phyloP scores from a whole-genome alignment of 2,329 filamentous ascomycete species.

The Cordyceps javanica region DNA sequence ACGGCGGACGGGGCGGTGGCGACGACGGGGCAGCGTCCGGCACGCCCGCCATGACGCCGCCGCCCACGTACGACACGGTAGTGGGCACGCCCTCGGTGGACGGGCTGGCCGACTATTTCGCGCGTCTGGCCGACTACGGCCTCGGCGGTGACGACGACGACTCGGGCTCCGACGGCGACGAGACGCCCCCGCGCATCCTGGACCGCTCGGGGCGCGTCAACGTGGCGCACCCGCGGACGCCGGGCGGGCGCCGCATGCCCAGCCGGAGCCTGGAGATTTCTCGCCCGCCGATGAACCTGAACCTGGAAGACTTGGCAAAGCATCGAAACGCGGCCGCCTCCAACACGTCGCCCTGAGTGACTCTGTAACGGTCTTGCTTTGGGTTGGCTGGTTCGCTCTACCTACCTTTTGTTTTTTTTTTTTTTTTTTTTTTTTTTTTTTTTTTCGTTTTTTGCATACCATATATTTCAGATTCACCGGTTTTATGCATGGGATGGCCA shows the following conservation, averaged over 20 bases:
- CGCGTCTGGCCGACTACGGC: conserved; percentile 68
- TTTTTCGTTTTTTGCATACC: too few relatives aligned
- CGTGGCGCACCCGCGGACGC: conserved; percentile 50
- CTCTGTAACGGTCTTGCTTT: too few relatives aligned
- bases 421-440: too few relatives aligned
- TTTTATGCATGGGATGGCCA: too few relatives aligned
- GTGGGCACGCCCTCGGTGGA: conserved; percentile 63
- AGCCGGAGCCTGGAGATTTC: conserved; percentile 53
- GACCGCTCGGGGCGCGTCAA: conserved; percentile 51
- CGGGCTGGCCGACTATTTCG: conserved; percentile 79
- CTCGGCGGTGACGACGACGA: conserved; percentile 34
- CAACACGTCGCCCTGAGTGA: too few relatives aligned
- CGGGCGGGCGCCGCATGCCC: conserved; percentile 46
- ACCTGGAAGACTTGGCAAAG: conserved; percentile 3
- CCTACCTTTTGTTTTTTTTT: too few relatives aligned
- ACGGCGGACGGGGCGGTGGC: conserved; percentile 15
- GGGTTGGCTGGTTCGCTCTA: too few relatives aligned
- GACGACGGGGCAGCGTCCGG: conserved; percentile 16
- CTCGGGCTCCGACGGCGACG: conserved; percentile 36
- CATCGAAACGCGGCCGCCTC: neutral
- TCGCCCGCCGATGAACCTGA: conserved; percentile 22
- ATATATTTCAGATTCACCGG: too few relatives aligned
- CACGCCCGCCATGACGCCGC: conserved; percentile 60
- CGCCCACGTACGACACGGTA: conserved; percentile 76
- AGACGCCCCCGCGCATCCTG: conserved; percentile 39